These are phyloP conservation scores for Tulasnella sp. DNA, from an alignment of 768 basidiomycete genomes.

Conservation along the genomic window DNA sequence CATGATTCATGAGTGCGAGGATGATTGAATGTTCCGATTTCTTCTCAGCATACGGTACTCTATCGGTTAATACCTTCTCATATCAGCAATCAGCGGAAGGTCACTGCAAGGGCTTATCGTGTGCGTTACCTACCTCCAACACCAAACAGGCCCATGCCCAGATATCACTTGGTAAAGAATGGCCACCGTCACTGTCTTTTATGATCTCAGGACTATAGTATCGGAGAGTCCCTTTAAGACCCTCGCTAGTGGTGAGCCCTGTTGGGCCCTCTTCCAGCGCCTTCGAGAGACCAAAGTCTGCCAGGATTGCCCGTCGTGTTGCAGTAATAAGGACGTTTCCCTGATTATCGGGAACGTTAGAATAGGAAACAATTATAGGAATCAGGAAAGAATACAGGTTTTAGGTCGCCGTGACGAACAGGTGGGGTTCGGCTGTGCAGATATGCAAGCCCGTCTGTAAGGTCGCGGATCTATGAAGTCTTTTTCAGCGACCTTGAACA, in stretches of 20 bases:
- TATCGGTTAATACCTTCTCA: neutral
- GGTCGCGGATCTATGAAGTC: neutral
- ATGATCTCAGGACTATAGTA: slow-evolving; percentile 15
- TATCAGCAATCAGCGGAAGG: neutral
- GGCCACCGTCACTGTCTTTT: neutral
- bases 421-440: neutral
- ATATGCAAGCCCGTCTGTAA: slow-evolving; percentile 22
- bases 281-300: slow-evolving; percentile 15
- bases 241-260: neutral
- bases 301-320: neutral
- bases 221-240: slow-evolving; percentile 17
- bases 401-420: slow-evolving; percentile 14
- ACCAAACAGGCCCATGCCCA: slow-evolving; percentile 24
- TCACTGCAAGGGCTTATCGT: neutral
- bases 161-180: neutral
- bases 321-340: neutral
- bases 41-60: neutral
- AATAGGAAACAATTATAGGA: too few relatives aligned
- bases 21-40: neutral
- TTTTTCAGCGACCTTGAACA: neutral
- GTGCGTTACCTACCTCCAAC: neutral
- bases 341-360: neutral
- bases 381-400: neutral
- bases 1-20: neutral
- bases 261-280: slow-evolving; percentile 2